phyloP scores from a whole-genome alignment of 2,329 filamentous ascomycete genomes.

The Madurella fahalii region DNA sequence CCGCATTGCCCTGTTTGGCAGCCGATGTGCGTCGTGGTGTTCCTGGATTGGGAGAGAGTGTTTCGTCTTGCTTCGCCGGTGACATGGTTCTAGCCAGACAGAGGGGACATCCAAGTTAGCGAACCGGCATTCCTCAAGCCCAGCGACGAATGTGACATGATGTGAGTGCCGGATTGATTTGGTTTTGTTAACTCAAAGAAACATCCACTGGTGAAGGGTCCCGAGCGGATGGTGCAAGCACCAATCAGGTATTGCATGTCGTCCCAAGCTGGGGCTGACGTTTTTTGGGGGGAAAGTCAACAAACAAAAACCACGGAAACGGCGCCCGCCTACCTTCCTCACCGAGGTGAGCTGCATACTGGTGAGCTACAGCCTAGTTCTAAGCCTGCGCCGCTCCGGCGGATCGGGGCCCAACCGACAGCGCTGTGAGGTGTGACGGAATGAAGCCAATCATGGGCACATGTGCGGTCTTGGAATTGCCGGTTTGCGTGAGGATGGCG shows the following conservation, averaged over 20 bases:
- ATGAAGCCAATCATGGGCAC: conserved; percentile 1
- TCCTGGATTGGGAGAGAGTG: conserved; percentile 8
- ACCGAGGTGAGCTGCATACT: conserved; percentile 25
- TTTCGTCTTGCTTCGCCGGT: conserved; percentile 24
- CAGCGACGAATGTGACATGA: conserved; percentile 11
- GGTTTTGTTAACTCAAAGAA: conserved; percentile 12
- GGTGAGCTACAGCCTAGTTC: conserved; percentile 13
- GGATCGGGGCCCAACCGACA: neutral
- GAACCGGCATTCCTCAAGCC: conserved; percentile 15
- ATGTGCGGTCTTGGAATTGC: neutral
- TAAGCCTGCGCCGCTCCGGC: conserved; percentile 2
- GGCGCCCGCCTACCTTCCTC: conserved; percentile 13
- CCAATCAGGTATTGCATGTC: conserved; percentile 19
- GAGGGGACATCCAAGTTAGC: conserved; percentile 10
- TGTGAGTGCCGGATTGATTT: neutral
- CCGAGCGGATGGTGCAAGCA: conserved; percentile 1
- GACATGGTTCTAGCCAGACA: conserved; percentile 25
- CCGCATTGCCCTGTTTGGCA: conserved; percentile 23
- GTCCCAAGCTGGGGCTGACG: conserved; percentile 2
- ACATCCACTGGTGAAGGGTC: conserved; percentile 10
- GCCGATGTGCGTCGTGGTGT: conserved; percentile 20
- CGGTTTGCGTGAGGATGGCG: too few relatives aligned
- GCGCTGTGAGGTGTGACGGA: neutral
- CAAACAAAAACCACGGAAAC: conserved; percentile 22
- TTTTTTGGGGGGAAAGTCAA: conserved; percentile 19